These are phyloP conservation scores for Pontederia paniculata DNA, from an alignment of 176 grass and related monocot species.

Conservation along the genomic window DNA sequence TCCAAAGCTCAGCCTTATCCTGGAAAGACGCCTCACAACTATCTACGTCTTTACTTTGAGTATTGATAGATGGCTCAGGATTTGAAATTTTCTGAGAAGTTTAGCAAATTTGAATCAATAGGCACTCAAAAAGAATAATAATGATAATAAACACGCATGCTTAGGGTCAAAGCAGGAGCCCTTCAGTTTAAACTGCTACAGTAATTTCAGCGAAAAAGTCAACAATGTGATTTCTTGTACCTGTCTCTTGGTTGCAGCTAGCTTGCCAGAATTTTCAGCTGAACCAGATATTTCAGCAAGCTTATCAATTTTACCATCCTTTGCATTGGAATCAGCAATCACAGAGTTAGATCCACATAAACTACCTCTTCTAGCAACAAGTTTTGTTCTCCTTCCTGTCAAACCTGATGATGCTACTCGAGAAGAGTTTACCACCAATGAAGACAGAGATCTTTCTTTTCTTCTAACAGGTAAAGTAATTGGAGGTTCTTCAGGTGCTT, in stretches of 20 bases:
- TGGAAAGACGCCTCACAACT: conserved; percentile 21
- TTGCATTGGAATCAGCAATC: conserved; percentile 43
- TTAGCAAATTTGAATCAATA: conserved; percentile 9
- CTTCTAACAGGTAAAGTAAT: conserved; percentile 34
- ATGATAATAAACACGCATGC: not conserved
- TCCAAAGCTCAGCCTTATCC: conserved; percentile 63
- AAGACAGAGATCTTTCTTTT: conserved; percentile 61
- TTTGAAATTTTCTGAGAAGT: conserved; percentile 43
- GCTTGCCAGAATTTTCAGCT: conserved; percentile 32
- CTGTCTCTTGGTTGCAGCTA: conserved; percentile 40
- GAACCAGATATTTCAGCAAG: conserved; percentile 28
- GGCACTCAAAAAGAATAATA: not conserved
- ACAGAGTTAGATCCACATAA: conserved; percentile 24
- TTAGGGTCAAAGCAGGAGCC: not conserved
- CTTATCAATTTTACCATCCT: conserved; percentile 38
- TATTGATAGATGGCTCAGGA: conserved; percentile 35
- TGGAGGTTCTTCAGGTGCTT: conserved; percentile 34
- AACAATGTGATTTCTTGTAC: conserved; percentile 19
- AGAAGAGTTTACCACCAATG: conserved; percentile 50
- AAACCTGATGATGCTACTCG: conserved; percentile 35
- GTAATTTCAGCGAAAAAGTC: not conserved
- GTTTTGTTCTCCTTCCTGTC: conserved; percentile 54
- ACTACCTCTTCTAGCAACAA: conserved; percentile 44
- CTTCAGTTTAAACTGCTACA: not conserved
- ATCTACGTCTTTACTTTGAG: conserved; percentile 29